Evolutionary conservation across 1,139 yeast species (phyloP).

Genomic region (Suhomyces bolitotheri): DNA sequence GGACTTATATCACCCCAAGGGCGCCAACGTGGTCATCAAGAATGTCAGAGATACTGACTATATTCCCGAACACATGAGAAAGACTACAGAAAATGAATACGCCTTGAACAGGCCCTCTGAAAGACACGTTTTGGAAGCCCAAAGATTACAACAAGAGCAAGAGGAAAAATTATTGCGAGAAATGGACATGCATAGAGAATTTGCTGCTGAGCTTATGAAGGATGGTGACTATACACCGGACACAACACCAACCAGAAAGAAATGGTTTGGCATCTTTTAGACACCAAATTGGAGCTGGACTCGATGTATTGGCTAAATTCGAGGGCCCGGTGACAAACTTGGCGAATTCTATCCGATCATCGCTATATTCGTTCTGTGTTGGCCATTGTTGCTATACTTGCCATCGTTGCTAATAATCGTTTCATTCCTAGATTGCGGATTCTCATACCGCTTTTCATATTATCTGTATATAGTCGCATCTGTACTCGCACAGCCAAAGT

Average conservation of each 20-base stretch:
- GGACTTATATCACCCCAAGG: constrained; percentile 56
- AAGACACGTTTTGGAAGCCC: constrained; percentile 75
- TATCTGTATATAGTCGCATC: neutral
- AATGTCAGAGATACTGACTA: constrained; percentile 46
- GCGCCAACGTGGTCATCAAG: constrained; percentile 34
- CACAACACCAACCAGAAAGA: constrained; percentile 15
- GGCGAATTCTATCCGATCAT: neutral
- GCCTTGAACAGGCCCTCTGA: constrained; percentile 71
- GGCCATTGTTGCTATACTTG: no score
- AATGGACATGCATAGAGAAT: constrained; percentile 40
- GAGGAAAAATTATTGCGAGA: constrained; percentile 68
- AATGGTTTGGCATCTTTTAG: constrained; percentile 24
- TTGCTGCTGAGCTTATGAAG: constrained; percentile 33
- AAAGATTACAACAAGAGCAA: constrained; percentile 63
- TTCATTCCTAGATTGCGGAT: constrained; percentile 2
- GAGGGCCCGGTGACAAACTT: no score
- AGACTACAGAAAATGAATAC: constrained; percentile 44
- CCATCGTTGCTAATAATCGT: neutral
- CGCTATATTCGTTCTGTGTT: no score
- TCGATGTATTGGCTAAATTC: no score
- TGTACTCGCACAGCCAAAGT: neutral
- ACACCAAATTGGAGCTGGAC: neutral
- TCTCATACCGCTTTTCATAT: no score
- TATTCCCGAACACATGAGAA: constrained; percentile 40
- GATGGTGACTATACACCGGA: constrained; percentile 27